Conservation (phyloP, 2,329 filamentous ascomycete species). For the Beauveria australis region DNA sequence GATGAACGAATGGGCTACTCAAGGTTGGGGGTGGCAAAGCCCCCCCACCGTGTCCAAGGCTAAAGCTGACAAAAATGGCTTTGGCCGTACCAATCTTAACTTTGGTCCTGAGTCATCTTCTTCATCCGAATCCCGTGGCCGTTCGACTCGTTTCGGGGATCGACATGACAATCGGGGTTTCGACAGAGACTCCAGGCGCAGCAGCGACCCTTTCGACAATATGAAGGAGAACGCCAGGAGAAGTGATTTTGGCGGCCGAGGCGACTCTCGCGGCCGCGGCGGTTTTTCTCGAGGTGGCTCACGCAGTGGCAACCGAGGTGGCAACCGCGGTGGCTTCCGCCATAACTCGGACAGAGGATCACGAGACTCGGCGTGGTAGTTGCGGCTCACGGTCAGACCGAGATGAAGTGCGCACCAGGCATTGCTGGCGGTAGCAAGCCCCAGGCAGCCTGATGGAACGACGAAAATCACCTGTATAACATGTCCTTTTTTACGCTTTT, state of each 20-base stretch:
- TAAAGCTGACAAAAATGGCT: slow-evolving; percentile 25
- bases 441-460: neutral
- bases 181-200: neutral
- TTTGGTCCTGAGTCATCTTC: slow-evolving; percentile 15
- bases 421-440: neutral
- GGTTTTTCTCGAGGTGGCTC: neutral
- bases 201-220: slow-evolving; percentile 17
- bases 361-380: neutral
- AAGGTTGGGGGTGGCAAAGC: slow-evolving; percentile 43
- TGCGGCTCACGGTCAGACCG: neutral
- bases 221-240: slow-evolving; percentile 13
- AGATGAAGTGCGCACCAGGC: neutral
- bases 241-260: slow-evolving; percentile 9
- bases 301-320: slow-evolving; percentile 4
- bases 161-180: neutral
- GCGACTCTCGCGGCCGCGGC: neutral
- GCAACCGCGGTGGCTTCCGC: slow-evolving; percentile 7
- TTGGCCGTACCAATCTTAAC: slow-evolving; percentile 27
- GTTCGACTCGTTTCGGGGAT: slow-evolving; percentile 12
- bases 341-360: neutral
- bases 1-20: slow-evolving; percentile 44
- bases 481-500: neutral
- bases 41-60: slow-evolving; percentile 31
- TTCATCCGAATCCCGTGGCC: neutral
- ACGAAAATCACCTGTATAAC: slow-evolving; percentile 4